These are phyloP conservation scores for Exophiala sideris DNA, from an alignment of 2,329 filamentous ascomycete genomes.

Conservation along the genomic window DNA sequence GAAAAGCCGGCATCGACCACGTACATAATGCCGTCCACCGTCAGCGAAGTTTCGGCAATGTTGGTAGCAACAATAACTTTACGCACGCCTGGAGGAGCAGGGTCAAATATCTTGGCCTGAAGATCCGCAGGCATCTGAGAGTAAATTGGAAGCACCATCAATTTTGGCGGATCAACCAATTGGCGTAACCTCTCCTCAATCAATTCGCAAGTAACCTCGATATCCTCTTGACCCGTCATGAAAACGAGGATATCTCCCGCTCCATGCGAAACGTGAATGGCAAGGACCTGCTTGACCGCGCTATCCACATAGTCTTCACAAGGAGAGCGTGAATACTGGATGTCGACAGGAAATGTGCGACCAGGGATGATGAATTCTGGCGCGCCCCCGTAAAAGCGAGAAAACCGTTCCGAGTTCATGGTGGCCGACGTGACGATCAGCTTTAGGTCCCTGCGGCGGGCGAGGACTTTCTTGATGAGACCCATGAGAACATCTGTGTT, in stretches of 20 bases:
- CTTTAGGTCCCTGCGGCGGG: conserved; percentile 84
- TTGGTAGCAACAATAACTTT: conserved; percentile 99
- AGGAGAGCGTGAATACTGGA: conserved; percentile 90
- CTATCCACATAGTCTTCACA: conserved; percentile 98
- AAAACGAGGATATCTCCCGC: conserved; percentile 93
- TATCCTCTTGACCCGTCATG: conserved; percentile 99
- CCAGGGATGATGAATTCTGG: conserved; percentile 96
- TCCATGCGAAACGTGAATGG: conserved; percentile 94
- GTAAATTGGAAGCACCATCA: conserved; percentile 95
- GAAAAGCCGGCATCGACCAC: conserved; percentile 95
- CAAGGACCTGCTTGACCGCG: conserved; percentile 90
- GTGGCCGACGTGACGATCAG: conserved; percentile 97
- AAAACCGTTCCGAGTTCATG: conserved; percentile 96
- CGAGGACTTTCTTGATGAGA: conserved; percentile 92
- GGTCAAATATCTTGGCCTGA: conserved; percentile 96
- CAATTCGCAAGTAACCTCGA: conserved; percentile 92
- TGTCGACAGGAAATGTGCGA: conserved; percentile 92
- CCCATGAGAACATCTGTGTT: conserved; percentile 98
- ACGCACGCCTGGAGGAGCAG: conserved; percentile 80
- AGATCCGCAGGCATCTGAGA: conserved; percentile 99
- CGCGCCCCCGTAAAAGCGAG: conserved; percentile 91
- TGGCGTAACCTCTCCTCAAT: conserved; percentile 82
- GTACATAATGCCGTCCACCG: conserved; percentile 98
- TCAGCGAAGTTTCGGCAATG: conserved; percentile 96
- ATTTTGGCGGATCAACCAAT: conserved; percentile 89